Conservation (phyloP, 1,284 basidiomycete species). For the Ceratobasidium sp. region DNA sequence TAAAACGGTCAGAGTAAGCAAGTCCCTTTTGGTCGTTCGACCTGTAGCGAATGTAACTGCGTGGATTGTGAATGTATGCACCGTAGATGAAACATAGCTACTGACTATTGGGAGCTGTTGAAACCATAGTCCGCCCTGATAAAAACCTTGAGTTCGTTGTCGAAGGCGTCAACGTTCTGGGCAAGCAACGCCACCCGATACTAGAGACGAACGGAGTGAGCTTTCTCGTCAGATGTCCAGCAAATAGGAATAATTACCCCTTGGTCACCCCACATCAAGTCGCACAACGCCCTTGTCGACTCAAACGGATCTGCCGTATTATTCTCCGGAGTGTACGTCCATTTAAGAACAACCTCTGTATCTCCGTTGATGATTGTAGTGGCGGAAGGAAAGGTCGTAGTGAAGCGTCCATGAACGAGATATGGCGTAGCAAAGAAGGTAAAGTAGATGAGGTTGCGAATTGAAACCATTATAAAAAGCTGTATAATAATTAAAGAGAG, state of each 20-base stretch:
- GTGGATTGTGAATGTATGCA: neutral
- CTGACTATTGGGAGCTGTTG: conserved; percentile 30
- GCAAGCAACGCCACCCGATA: conserved; percentile 22
- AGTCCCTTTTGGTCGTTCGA: neutral
- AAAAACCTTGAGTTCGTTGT: conserved; percentile 5
- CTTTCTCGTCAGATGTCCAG: neutral
- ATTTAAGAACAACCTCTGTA: conserved; percentile 3
- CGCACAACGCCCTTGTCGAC: neutral
- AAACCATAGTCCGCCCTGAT: conserved; percentile 31
- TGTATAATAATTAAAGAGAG: conserved; percentile 12
- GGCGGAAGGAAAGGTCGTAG: conserved; percentile 8
- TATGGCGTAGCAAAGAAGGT: neutral
- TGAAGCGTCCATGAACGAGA: conserved; percentile 12
- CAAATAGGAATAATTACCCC: neutral
- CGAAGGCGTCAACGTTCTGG: neutral
- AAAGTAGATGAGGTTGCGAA: neutral
- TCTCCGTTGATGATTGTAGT: conserved; percentile 13
- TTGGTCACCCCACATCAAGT: conserved; percentile 40
- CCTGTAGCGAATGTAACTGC: conserved; percentile 25
- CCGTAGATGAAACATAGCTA: neutral
- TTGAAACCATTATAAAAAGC: neutral
- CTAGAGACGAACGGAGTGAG: neutral
- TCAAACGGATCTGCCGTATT: conserved; percentile 3
- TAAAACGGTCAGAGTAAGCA: conserved; percentile 9
- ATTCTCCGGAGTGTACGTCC: neutral